Base-by-base conservation (phyloP, 2,329 filamentous ascomycete genomes). In the Ophiostoma novo-ulmi region DNA sequence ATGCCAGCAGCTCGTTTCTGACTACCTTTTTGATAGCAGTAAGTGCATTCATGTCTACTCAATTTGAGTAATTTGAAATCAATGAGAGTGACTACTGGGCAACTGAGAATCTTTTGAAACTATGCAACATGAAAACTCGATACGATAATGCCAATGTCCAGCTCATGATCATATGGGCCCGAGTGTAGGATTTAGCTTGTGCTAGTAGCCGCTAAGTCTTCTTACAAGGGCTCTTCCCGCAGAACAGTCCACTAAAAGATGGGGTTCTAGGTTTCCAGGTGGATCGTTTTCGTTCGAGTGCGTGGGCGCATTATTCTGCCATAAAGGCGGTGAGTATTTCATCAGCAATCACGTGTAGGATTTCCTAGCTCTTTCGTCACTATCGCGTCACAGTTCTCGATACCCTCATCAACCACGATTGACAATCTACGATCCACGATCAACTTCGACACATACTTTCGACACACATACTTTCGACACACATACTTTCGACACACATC, bases 281-380 rank as follows among this genome's bases (percentile, higher is more conserved):
- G n/a, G 52, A 14, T 48, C 44, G 52, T 8, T 58, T 58, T 48
- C 17, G 17, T 11, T 58, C 17, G 7, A 31, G 26, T 31, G 26
- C 31, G 2, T 31, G 31, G 31, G 31, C 31, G n/a, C n/a, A 58
- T 26, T 4, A 31, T 58, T 58, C 52, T 58, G 52, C 52, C 52
- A 58, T 7, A 58, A 58, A 58, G 22, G 52, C 52, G 52, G 52
- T 58, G 52, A 26, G 13, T 31, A 58, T 26, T 58, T 26, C 52
- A 11, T 22, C 13, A 5, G 22, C 52, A 31, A 31, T 58, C 52
- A 58, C 52, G 52, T 58, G 52, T 8, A 58, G n/a, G 52, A 26
- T 58, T 58, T 6, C 52, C n/a, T 58, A 58, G 52, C 52, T 48
- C 44, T 58, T 58, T 58, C 52, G 20, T 26, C 52, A 58, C 52